A percentile compares a stretch with the other conserved stretches of the same genome.
Evolutionary conservation across 2,329 filamentous ascomycete genomes (phyloP).

Genomic region (Aspergillus pseudoviridinutans): DNA sequence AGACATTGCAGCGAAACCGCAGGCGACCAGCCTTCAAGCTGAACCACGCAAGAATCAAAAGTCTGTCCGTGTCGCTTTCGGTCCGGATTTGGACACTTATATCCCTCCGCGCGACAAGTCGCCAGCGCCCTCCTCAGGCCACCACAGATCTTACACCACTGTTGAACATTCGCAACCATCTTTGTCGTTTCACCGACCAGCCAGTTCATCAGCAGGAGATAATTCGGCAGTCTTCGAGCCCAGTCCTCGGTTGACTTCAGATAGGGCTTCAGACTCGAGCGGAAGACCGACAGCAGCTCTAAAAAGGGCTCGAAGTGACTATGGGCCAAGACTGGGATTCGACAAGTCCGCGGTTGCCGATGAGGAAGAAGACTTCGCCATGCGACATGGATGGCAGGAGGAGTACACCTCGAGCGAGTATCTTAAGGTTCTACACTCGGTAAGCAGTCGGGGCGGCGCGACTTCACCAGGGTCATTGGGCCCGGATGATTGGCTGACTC

Average conservation of each 20-base stretch:
- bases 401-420: conserved; percentile 90
- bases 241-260: conserved; percentile 23
- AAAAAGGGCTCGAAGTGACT: conserved; percentile 52
- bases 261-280: conserved; percentile 26
- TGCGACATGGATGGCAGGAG: conserved; percentile 86
- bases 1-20: conserved; percentile 19
- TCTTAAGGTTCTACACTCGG: conserved; percentile 75
- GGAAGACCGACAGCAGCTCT: conserved; percentile 37
- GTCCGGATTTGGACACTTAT: conserved; percentile 35
- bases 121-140: conserved; percentile 25
- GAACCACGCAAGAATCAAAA: conserved; percentile 32
- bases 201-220: conserved; percentile 31
- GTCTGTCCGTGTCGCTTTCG: conserved; percentile 38
- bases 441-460: conserved; percentile 42
- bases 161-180: conserved; percentile 26
- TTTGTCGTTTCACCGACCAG: conserved; percentile 22
- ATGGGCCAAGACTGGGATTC: conserved; percentile 40
- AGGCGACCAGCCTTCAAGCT: conserved; percentile 25
- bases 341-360: conserved; percentile 32
- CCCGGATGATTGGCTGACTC: conserved; percentile 5
- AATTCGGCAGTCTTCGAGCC: conserved; percentile 20
- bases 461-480: neutral
- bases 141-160: conserved; percentile 34
- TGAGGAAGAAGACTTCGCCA: conserved; percentile 52
- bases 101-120: conserved; percentile 34